Base-by-base conservation (phyloP, 202 grass and related monocot genomes). In the Carex sylvatica region DNA sequence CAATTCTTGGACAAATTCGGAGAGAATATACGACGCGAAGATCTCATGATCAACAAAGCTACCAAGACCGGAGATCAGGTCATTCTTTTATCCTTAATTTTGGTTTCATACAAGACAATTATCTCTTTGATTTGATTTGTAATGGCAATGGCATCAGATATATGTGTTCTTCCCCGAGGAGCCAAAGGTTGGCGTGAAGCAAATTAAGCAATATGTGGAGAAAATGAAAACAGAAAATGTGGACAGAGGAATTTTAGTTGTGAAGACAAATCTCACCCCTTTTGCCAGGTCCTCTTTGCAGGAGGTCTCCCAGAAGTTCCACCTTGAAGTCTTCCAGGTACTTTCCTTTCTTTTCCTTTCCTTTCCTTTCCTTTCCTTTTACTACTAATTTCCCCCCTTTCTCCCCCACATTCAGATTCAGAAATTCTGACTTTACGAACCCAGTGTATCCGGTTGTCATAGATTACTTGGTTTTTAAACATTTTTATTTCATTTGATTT, bases 311-410 rank as follows among this genome's bases (percentile, higher is more conserved):
- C 84, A 87, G 30, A 93, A 88, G 38, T 86, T 42, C 84, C 64
- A 77, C 51, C 80, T 97, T 40, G 88, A 94, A 79, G 94, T 97
- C 81, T 97, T 97, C 78, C 91, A 94, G 91, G 94, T 97, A 51
- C 40, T 51, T 69, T 4, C 4, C 6, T 69, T 74, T 28, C 1
- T 2, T 28, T 28, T 28, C 28, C 28, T 28, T 28, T 0, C 28
- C 28, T 28, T 28, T 28, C 28, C 28, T 28, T 28, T 28, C 28
- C 28, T 28, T 28, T 28, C 28, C 28, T 28, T n/a, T n/a, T n/a
- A n/a, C n/a, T n/a, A n/a, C n/a, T n/a, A n/a, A n/a, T n/a, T n/a
- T n/a, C n/a, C n/a, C n/a, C n/a, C n/a, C n/a, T n/a, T n/a, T n/a
- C n/a, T n/a, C n/a, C n/a, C n/a, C n/a, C n/a, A n/a, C n/a, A n/a